phyloP scores from a whole-genome alignment of 176 grass and related monocot genomes.

The Miscanthus lutarioriparius region DNA sequence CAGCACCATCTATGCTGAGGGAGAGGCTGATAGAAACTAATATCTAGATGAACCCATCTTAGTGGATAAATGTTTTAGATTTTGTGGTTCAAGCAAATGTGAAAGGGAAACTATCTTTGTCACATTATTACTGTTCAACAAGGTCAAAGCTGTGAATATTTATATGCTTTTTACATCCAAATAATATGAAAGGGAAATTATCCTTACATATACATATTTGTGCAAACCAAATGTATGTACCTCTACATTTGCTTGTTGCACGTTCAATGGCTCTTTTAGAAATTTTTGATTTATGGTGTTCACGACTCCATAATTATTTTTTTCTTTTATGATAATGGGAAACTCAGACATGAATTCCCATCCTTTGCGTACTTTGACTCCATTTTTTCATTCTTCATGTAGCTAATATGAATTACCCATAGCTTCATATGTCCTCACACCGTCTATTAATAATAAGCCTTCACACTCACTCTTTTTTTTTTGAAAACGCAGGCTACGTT shows the following conservation, averaged over 20 bases:
- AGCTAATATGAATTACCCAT: not conserved
- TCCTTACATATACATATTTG: not conserved
- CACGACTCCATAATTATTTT: no score
- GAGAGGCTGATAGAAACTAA: not conserved
- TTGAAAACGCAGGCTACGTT: no score
- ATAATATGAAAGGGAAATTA: not conserved
- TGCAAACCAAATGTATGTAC: not conserved
- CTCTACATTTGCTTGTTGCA: not conserved
- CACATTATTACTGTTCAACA: not conserved
- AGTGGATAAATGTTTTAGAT: not conserved
- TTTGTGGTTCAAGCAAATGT: not conserved
- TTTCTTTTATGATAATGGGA: no score
- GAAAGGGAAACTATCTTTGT: not conserved
- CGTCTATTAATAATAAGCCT: not conserved
- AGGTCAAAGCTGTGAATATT: not conserved
- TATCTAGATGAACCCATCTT: not conserved
- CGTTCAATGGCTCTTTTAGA: not conserved
- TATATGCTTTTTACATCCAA: not conserved
- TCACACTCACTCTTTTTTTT: not conserved
- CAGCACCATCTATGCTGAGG: not conserved
- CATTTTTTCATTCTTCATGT: not conserved
- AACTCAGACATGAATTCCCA: not conserved
- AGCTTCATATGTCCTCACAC: not conserved
- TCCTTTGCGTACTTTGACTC: not conserved
- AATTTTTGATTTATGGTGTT: not conserved